Base-by-base conservation (phyloP, 208 protist species). In the Endotrypanum monterogeii region DNA sequence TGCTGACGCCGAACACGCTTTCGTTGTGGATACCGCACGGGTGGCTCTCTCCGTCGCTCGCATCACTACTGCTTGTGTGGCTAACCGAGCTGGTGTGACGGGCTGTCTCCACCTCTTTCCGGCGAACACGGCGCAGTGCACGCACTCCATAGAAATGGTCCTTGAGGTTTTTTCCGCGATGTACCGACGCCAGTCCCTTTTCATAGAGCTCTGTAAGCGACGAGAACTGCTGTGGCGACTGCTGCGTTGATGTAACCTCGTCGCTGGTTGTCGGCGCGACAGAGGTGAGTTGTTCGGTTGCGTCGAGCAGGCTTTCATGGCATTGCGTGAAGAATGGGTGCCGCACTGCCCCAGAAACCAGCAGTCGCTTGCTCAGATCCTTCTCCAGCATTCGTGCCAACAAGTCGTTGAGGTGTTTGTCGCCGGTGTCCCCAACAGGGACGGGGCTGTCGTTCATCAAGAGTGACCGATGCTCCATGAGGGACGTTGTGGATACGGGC, bases 311-410 rank as follows among this genome's bases (percentile, higher is more conserved):
- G 66, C 48, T 52, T 5, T 74, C 80, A 55, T 63, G 48, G 28
- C 57, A n/a, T 6, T 30, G 41, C 2, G 32, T 51, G 62, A 94
- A 94, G 78, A 88, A 96, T 3, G 84, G 86, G 72, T 97, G 90
- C 32, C 58, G 28, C 14, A 68, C 76, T 14, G 88, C 93, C 7
- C 44, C 83, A 25, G 66, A 32, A n/a, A 92, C 61, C 62, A 93
- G 55, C 81, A 96, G 76, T 46, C 94, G 89, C 44, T 83, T 62
- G 39, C 76, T 63, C 8, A 86, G 54, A 56, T 95, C 76, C 73
- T 96, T 95, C 11, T 88, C 61, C 48, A 96, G 73, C 91, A 98
- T 94, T 25, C 60, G 37, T 20, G 60, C 18, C 11, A 98, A 80
- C 12, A 96, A 70, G 65, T 94, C 82, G 7, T 65, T 23, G 18